Evolutionary conservation across 164 flowering plant genomes (phyloP).

Genomic region (Tetrastigma voinierianum): DNA sequence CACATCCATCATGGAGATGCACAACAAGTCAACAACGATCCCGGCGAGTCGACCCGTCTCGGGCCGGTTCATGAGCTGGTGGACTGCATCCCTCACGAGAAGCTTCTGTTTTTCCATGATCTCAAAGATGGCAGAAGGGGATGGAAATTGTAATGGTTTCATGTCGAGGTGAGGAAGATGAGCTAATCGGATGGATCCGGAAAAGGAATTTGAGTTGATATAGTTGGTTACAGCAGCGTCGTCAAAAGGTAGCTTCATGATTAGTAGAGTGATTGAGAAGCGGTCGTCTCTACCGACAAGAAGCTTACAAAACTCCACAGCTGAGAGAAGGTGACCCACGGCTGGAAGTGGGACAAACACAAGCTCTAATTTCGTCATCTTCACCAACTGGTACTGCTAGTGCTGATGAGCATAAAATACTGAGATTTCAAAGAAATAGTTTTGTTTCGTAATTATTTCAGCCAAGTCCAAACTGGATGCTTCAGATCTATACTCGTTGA

Average conservation of each 20-base stretch:
- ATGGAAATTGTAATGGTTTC: no score
- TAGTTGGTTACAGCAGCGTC: not conserved
- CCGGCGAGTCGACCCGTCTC: constrained; percentile 10
- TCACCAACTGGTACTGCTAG: no score
- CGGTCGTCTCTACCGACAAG: not conserved
- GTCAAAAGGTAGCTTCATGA: constrained; percentile 2
- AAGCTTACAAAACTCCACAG: no score
- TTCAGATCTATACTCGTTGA: no score
- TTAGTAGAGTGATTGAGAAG: constrained; percentile 16
- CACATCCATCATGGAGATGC: constrained; percentile 19
- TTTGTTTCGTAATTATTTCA: no score
- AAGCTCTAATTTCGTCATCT: no score
- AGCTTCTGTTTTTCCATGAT: constrained; percentile 4
- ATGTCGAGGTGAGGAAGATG: not conserved
- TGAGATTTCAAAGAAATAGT: no score
- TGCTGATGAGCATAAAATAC: no score
- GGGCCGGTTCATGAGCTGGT: not conserved
- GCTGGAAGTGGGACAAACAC: no score
- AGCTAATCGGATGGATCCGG: not conserved
- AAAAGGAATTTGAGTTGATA: not conserved
- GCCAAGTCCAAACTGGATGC: no score
- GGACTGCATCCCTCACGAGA: not conserved
- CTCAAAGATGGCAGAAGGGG: not conserved
- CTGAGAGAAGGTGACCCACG: no score
- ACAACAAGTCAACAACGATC: constrained; percentile 20